Conservation (phyloP, 768 basidiomycete species). For the Lactarius hatsudake region DNA sequence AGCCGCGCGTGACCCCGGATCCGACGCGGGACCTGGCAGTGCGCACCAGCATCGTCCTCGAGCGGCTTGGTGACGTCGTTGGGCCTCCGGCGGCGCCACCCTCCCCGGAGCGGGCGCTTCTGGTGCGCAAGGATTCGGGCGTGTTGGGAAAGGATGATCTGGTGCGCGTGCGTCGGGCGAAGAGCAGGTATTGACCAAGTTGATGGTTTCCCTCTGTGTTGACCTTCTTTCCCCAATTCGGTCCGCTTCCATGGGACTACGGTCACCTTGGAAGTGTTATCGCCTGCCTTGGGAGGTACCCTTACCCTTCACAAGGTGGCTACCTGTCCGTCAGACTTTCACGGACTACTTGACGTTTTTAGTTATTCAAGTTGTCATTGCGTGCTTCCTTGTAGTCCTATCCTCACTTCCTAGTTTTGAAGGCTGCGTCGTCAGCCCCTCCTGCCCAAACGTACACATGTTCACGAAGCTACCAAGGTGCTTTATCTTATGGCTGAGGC, state of each 20-base stretch:
- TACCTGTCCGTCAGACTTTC: neutral
- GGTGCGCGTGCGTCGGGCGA: neutral
- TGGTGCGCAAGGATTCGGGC: constrained; percentile 17
- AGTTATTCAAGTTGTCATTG: neutral
- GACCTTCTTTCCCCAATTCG: neutral
- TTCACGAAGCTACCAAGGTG: neutral
- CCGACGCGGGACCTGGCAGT: neutral
- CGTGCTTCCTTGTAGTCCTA: neutral
- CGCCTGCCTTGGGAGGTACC: neutral
- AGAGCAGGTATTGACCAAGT: neutral
- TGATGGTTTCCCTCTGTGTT: neutral
- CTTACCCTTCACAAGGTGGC: neutral
- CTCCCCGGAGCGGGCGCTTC: neutral
- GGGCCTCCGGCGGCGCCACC: neutral
- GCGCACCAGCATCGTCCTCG: constrained; percentile 20
- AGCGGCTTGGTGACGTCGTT: neutral
- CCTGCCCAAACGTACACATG: neutral
- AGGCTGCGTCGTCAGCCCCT: neutral
- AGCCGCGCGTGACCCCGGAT: constrained; percentile 8
- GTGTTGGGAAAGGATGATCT: constrained; percentile 16
- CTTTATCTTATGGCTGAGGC: neutral
- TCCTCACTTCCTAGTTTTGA: neutral
- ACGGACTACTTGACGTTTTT: neutral
- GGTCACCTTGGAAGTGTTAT: neutral
- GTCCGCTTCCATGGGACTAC: neutral